Base-by-base conservation (phyloP, 2,329 filamentous ascomycete genomes). In the Talaromyces funiculosus region DNA sequence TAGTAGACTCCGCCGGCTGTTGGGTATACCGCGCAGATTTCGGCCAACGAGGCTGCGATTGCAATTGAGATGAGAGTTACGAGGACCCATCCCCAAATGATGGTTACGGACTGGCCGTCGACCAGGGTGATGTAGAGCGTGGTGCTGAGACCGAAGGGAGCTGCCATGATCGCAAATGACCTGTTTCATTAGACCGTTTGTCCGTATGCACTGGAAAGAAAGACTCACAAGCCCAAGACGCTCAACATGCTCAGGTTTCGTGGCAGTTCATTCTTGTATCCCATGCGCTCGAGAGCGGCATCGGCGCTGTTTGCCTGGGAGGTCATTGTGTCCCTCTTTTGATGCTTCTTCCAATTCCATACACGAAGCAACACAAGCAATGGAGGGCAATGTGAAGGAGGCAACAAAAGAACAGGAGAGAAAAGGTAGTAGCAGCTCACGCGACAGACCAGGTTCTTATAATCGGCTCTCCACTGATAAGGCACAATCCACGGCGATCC, bases 101-200 rank as follows among this genome's bases (percentile, higher is more conserved):
- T 81, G 24, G 86, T 88, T 16, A 90, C 87, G 45, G 81, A 81
- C 71, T 88, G 85, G 22, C 88, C 88, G 71, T 90, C 86, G 18
- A 82, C 82, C 29, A 90, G 78, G 22, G 84, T 85, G 69, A 89
- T 87, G 73, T 84, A 86, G 63, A 90, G 78, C 1, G 87, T 90
- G 16, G 87, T 89, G 31, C 80, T 84, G 38, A 89, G 78, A 37
- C 87, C 87, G 65, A 86, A 88, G 0, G 86, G 86, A 10, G 86
- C 86, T 10, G 87, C 87, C 86, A 90, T 90, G 72, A 90, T 90
- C 56, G 87, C 87, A 69, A 90, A 90, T 47, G 86, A 88, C 64
- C 77, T 79, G 64, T 63, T 14, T 22, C 14, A 10, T 51, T 16
- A 51, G 47, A 22, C 29, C 12, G n/a, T 14, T 2, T 3, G 2